Evolutionary conservation across 495 filamentous ascomycete genomes (phyloP), one percentile per base, ranked within the genome.

Genomic region (Gamarada debralockiae): DNA sequence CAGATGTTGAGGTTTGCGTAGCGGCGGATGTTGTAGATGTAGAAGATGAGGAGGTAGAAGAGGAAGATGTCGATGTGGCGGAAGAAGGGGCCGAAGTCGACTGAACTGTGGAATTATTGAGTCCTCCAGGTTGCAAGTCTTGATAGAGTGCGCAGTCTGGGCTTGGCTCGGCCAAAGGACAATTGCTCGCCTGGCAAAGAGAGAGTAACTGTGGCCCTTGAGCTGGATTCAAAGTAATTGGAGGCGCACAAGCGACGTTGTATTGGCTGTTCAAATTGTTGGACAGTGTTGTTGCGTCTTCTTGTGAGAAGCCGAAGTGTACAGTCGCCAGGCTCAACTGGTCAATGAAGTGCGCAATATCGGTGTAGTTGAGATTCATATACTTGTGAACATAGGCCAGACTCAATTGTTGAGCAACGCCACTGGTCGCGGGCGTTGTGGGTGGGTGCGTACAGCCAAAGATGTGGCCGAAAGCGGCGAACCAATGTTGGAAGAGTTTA

Each of bases 281-380:
- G 18, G 14, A 17, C 4, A 59, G 31, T 24, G 56, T 56, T 12
- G 50, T 34, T 20, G 42, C 47, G 40, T 62, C 59, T 39, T 62
- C 42, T 15, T 40, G 18, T 1, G 56, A 59, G 52, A 62, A 59
- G 13, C 59, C 59, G 22, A 29, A 62, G 17, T 59, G 33, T n/a
- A 29, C 20, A 15, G 41, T 38, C 0, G 56, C 29, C 2, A 31
- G 27, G 2, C 56, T 50, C 13, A 62, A 48, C 38, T 62, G 56
- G 25, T 59, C 23, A 38, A 62, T 62, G 43, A 62, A 62, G 39
- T 62, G 57, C 14, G 56, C 56, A 1, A 59, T 25, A 17, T 62
- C 43, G 7, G 52, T 62, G 24, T 56, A 45, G 34, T 62, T 56
- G 20, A 62, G 33, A 50, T 62, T 50, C 59, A 62, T 62, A 36